Evolutionary conservation across 164 flowering plant species (phyloP).

Genomic region (Sextonia rubra): DNA sequence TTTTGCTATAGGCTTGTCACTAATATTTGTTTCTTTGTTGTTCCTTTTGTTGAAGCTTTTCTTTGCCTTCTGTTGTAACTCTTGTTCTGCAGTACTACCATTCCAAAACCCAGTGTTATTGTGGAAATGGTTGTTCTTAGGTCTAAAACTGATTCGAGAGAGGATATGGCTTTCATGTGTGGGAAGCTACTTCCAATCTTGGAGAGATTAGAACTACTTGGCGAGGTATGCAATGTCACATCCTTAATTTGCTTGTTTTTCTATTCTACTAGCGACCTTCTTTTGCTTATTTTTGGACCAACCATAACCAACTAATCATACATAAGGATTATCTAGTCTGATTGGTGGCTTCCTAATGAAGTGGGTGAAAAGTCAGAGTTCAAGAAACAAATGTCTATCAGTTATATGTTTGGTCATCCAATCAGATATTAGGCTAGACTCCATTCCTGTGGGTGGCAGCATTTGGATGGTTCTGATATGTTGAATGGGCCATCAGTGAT

Average conservation of each 20-base stretch:
- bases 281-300: no score
- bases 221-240: constrained; percentile 56
- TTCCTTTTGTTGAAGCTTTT: background rate
- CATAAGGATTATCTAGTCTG: no score
- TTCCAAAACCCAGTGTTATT: constrained; percentile 22
- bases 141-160: constrained; percentile 25
- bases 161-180: constrained; percentile 42
- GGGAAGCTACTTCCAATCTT: constrained; percentile 52
- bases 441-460: background rate
- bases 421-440: background rate
- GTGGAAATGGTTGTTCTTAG: constrained; percentile 31
- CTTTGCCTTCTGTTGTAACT: background rate
- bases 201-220: constrained; percentile 72
- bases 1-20: no score
- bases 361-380: no score
- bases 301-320: no score
- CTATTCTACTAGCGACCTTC: no score
- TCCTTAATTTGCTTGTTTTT: background rate
- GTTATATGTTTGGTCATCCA: no score
- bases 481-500: background rate
- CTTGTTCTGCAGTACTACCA: constrained; percentile 23
- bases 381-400: no score
- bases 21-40: background rate
- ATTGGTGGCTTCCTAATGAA: no score
- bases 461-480: no score